Base-by-base conservation (phyloP, 352 stramenopile genomes). In the Globisporangium spiculum region DNA sequence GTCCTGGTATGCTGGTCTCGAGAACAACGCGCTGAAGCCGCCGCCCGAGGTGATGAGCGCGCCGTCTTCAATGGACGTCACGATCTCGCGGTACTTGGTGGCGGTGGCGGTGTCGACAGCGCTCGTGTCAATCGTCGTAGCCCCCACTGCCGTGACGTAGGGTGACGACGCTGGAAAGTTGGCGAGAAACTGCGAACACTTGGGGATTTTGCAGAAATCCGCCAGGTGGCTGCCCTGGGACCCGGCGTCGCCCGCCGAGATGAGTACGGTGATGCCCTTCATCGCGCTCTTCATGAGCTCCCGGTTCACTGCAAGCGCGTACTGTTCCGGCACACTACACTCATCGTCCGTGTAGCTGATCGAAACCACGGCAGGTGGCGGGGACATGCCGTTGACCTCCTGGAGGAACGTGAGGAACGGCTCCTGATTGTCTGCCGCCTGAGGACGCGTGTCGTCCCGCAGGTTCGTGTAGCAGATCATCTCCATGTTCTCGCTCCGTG, bases 341-440 rank as follows among this genome's bases (percentile, higher is more conserved):
- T 94, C 86, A 55, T 94, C 86, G 68, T 94, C 86, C 14, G 86
- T 89, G 75, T 94, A 94, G 68, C 86, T 94, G 66, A 94, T 84
- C 20, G 84, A 92, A 7, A 94, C 81, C 32, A 92, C 86, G 4
- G 78, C 67, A 4, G 86, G 86, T 27, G 78, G 66, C 2, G 81
- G 75, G 0, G 88, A 71, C 73, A 91, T 84, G n/a, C 75, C 77
- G 61, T 92, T 94, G 9, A 92, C 69, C 20, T 87, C 80, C 56
- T 87, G 83, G 38, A 94, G 67, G 65, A 94, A 94, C 9, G 69
- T 71, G 18, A 94, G 68, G 59, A 94, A 94, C 4, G 86, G 86
- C 69, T 93, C 86, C 64, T 94, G 86, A 65, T 94, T 94, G 74
- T 89, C 81, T 12, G 87, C 81, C 2, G 76, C 76, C 36, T 87